Evolutionary conservation across 352 stramenopile species (phyloP).

Genomic region (Globisporangium irregulare): DNA sequence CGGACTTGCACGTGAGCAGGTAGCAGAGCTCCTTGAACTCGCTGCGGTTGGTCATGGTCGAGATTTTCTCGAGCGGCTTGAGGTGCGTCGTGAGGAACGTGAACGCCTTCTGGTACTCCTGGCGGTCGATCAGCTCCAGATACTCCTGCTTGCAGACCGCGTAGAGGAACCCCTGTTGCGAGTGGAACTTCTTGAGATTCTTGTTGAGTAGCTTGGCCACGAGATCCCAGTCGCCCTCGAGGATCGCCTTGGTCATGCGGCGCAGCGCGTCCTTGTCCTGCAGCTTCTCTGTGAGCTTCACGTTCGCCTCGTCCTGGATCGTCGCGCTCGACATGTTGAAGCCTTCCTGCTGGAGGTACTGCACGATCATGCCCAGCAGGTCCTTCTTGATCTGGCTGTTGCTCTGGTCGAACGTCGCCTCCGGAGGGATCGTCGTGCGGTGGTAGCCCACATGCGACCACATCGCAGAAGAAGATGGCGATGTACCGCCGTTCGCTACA

Average conservation of each 20-base stretch:
- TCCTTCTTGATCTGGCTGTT: slow-evolving; percentile 81
- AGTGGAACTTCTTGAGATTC: slow-evolving; percentile 77
- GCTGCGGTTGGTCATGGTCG: slow-evolving; percentile 63
- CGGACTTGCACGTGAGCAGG: slow-evolving; percentile 86
- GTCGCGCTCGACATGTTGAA: slow-evolving; percentile 79
- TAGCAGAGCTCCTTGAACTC: slow-evolving; percentile 90
- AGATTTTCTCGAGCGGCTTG: slow-evolving; percentile 85
- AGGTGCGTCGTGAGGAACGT: slow-evolving; percentile 88
- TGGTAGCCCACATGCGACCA: slow-evolving; percentile 84
- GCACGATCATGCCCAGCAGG: slow-evolving; percentile 80
- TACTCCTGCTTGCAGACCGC: slow-evolving; percentile 89
- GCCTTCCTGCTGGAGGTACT: slow-evolving; percentile 83
- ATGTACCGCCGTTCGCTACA: not conserved
- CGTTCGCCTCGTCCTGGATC: slow-evolving; percentile 86
- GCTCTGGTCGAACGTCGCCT: slow-evolving; percentile 75
- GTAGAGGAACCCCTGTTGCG: slow-evolving; percentile 86
- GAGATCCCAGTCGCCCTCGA: slow-evolving; percentile 84
- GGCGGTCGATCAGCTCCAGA: slow-evolving; percentile 83
- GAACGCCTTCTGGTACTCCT: slow-evolving; percentile 89
- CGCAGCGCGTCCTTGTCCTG: slow-evolving; percentile 75
- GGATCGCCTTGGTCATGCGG: slow-evolving; percentile 68
- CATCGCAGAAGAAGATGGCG: slow-evolving; percentile 19
- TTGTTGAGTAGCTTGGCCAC: slow-evolving; percentile 83
- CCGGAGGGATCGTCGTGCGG: slow-evolving; percentile 73
- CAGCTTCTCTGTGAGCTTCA: slow-evolving; percentile 70